Base-by-base conservation (phyloP, 1,284 basidiomycete genomes). In the Moesziomyces antarcticus region DNA sequence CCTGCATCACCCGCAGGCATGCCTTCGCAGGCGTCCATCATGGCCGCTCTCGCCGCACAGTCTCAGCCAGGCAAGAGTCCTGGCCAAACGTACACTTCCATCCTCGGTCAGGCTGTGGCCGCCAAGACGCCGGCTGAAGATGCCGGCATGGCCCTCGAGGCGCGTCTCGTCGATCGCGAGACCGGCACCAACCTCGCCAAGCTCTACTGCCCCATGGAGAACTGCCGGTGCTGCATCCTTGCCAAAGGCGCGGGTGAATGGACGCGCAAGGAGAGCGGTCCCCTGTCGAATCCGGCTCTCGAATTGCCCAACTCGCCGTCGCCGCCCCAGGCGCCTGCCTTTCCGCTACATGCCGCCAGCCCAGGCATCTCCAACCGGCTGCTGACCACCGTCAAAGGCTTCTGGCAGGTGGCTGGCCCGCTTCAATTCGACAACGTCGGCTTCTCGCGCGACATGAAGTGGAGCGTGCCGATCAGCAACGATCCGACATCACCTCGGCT, bases 371-470 rank as follows among this genome's bases (percentile, higher is more conserved):
- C 52, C 33, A 44, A 62, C 22, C 59, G 66, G 8, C 53, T 74
- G 20, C 42, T 70, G 50, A 71, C 72, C 7, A 66, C 50, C 27
- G 64, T 74, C 45, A 74, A 68, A 24, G 77, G 70, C 5, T 82
- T 82, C 41, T 83, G 81, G 81, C 61, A 57, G 50, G 69, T 83
- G 9, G 55, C 60, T 3, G 67, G 72, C 20, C 77, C 82, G 14
- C 64, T 83, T 63, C 58, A 73, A 30, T 82, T 83, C 51, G 81
- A 83, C 43, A 83, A 83, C 40, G 71, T 83, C 11, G 77, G 79
- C 22, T 83, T 83, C 53, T 78, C 77, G 2, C 72, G 75, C 33
- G 79, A 82, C 45, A 55, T 72, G n/a, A 60, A 57, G 42, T 83
- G 82, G 82, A 70, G 60, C n/a, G 70, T 56, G 14, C 65, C 66